Evolutionary conservation across 2,329 filamentous ascomycete genomes (phyloP), one percentile per base, ranked within the genome.

Genomic region (Stachybotrys chlorohalonatus): DNA sequence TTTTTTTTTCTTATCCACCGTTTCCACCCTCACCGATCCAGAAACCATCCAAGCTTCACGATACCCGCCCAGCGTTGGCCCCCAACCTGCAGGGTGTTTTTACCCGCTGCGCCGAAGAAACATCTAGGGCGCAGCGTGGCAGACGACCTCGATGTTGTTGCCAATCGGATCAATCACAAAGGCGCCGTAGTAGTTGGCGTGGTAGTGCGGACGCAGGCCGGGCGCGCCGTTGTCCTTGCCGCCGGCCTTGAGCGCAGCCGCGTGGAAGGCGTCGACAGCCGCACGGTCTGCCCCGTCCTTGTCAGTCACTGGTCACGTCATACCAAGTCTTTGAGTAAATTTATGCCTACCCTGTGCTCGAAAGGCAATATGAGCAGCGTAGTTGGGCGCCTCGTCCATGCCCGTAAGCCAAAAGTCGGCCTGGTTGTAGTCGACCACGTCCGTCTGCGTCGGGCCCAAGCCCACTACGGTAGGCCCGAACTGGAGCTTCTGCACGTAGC

Each of bases 121-220:
- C 16, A 8, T 47, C 46, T 47, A 47, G 11, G 46, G 15, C 46
- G 46, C 15, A 47, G 46, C 9, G 36, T 52, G 50, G 36, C 50
- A 52, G 31, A 77, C 68, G 52, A 70, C 71, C 64, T 81, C 79
- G 49, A 80, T 71, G 58, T 81, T 81, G 59, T 81, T 81, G 0
- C 78, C 78, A 4, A 69, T 64, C 1, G 77, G 75, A 59, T 81
- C 78, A 47, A 71, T 62, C 6, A 80, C 68, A 65, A 76, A 82
- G 1, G 77, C 75, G 1, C 63, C 78, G 53, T 80, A 82, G 62
- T 81, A 81, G 6, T 68, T 67, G 13, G 70, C 61, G 49, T 70
- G 68, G 60, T 79, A 80, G 13, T 76, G 63, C 5, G 69, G 55
- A 47, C 76, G 65, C 11, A 69, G 36, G 0, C 78, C 79, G 0